Evolutionary conservation across 305 asterid species (phyloP).

Genomic region (Fraxinus albicans): DNA sequence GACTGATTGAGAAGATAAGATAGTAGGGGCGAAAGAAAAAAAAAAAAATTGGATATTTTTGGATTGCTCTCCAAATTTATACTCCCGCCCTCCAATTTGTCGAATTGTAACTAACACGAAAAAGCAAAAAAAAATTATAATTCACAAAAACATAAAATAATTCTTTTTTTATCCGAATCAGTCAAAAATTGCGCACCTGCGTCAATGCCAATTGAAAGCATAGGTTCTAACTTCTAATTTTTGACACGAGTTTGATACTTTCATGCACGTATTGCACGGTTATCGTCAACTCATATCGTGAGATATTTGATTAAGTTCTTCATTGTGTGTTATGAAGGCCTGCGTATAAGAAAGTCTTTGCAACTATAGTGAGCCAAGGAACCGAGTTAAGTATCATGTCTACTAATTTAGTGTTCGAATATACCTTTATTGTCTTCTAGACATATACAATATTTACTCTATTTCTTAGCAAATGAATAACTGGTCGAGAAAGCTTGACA

Average conservation of each 20-base stretch:
- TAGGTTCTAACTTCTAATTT: neutral
- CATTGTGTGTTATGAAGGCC: neutral
- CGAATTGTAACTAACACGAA: neutral
- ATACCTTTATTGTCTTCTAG: neutral
- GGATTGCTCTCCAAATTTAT: neutral
- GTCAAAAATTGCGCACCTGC: neutral
- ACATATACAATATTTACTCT: neutral
- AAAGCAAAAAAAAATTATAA: neutral
- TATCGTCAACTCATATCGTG: neutral
- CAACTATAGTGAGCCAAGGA: neutral
- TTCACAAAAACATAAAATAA: neutral
- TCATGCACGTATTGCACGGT: neutral
- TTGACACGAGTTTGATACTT: neutral
- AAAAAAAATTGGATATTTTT: conserved; percentile 6
- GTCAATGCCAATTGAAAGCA: neutral
- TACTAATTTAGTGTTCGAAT: neutral
- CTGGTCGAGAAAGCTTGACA: neutral
- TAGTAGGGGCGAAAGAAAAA: neutral
- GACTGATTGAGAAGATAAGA: conserved; percentile 33
- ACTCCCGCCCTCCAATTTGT: neutral
- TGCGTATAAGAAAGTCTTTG: neutral
- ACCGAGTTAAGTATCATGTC: neutral
- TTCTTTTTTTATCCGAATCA: neutral
- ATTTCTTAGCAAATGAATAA: neutral
- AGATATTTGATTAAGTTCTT: too few species aligned